Evolutionary conservation across 495 filamentous ascomycete species (phyloP), one percentile per base, ranked within the genome.

Genomic region (Tetracladium marchalianum): DNA sequence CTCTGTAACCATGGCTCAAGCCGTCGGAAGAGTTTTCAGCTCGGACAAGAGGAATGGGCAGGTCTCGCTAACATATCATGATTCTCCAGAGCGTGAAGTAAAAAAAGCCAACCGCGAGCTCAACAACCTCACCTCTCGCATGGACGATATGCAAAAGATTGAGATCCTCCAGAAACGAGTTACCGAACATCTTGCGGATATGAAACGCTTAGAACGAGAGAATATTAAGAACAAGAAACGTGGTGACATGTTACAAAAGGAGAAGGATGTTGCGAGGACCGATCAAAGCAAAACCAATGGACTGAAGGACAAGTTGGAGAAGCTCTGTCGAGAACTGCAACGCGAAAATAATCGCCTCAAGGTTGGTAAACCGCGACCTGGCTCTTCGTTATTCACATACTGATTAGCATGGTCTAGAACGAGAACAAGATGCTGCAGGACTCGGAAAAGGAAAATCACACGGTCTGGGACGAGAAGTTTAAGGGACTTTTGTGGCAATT

Each of bases 261-360:
- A 98, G 52, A 93, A 93, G 62, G 92, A 98, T 63, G 81, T 85
- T 50, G 78, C 80, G 15, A 80, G 85, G 51, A 82, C 81, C 33
- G 92, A 98, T 62, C 72, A 94, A 43, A 90, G 75, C 63, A 93
- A 92, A 63, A 89, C 85, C 16, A 77, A 83, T 8, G 80, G 79
- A 10, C 79, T 95, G 58, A 94, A 90, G 62, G 86, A 95, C 51
- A 96, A 96, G 64, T 68, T 97, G 34, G 93, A 97, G 61, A 97
- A 95, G 58, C 69, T 97, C 35, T 95, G 88, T 53, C 71, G 92
- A 31, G 90, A 97, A 57, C 69, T 96, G 31, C 88, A 90, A 35
- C 85, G 87, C 56, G 93, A 98, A 60, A 97, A 97, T 63, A 96
- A 97, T 62, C 87, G 90, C 62, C 73, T 98, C 13, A 97, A 97